phyloP scores from a whole-genome alignment of 371 early-diverging fungal species.

The Rhizopus stolonifer region DNA sequence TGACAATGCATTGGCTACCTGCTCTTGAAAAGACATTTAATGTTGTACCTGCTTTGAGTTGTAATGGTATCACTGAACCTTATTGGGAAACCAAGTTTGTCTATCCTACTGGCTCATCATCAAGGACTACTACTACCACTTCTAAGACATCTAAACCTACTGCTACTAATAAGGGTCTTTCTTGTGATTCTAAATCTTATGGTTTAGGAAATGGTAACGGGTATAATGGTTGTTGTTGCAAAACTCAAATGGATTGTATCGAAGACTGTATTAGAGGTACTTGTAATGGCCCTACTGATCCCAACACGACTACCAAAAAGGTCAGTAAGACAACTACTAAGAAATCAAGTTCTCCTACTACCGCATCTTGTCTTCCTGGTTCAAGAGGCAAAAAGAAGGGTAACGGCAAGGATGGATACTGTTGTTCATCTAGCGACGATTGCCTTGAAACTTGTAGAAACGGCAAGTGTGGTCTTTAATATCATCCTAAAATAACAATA shows the following conservation, averaged over 20 bases:
- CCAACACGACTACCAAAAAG: too few relatives aligned
- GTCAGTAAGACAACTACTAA: background rate
- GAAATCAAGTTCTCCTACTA: too few relatives aligned
- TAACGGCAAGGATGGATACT: slow-evolving; percentile 6
- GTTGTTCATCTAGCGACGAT: slow-evolving; percentile 7
- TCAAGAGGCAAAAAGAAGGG: slow-evolving; percentile 5
- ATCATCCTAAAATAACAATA: too few relatives aligned
- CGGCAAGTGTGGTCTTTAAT: slow-evolving; percentile 2
- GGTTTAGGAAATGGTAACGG: slow-evolving; percentile 14
- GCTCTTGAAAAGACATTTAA: slow-evolving; percentile 33
- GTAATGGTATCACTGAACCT: slow-evolving; percentile 43
- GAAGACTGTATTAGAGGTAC: slow-evolving; percentile 12
- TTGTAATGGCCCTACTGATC: slow-evolving; percentile 8
- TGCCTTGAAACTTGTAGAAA: slow-evolving; percentile 2
- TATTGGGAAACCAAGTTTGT: slow-evolving; percentile 35
- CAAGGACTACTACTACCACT: slow-evolving; percentile 1
- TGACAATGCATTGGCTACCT: slow-evolving; percentile 46
- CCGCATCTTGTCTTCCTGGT: slow-evolving; percentile 1
- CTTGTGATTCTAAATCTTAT: slow-evolving; percentile 7
- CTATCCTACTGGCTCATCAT: background rate
- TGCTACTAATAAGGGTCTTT: too few relatives aligned
- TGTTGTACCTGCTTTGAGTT: slow-evolving; percentile 37
- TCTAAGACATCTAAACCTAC: background rate
- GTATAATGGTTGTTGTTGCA: slow-evolving; percentile 14
- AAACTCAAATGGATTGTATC: slow-evolving; percentile 5